A percentile compares a stretch with the other conserved stretches of the same genome.
Evolutionary conservation across 2,329 filamentous ascomycete genomes (phyloP).

Genomic region (Aspergillus aculeatinus): DNA sequence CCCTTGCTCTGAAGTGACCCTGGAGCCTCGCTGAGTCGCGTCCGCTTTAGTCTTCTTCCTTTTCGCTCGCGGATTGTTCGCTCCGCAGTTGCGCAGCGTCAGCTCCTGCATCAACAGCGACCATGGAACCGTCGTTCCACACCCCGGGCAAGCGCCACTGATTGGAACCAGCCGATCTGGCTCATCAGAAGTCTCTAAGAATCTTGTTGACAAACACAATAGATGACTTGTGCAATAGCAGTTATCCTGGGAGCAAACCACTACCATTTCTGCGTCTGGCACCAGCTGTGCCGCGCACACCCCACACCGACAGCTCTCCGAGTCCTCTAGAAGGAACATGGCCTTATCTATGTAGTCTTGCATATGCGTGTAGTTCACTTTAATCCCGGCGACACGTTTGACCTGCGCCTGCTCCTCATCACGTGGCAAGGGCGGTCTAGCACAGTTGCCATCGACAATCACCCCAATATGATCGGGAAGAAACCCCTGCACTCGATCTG

Average conservation of each 20-base stretch:
- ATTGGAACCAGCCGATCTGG: conserved; percentile 60
- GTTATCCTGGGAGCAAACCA: conserved; percentile 52
- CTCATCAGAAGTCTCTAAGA: conserved; percentile 46
- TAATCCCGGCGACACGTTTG: conserved; percentile 47
- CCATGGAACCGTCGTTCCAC: conserved; percentile 66
- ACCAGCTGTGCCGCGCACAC: conserved; percentile 49
- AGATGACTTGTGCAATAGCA: conserved; percentile 57
- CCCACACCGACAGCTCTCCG: conserved; percentile 43
- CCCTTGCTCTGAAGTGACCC: background rate
- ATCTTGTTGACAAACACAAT: conserved; percentile 54
- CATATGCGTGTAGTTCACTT: conserved; percentile 54
- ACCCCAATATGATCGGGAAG: conserved; percentile 54
- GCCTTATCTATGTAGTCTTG: conserved; percentile 55
- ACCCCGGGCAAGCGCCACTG: conserved; percentile 69
- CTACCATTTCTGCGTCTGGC: conserved; percentile 40
- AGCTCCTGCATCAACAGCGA: conserved; percentile 77
- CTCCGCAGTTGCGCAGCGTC: conserved; percentile 68
- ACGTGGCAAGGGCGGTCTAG: conserved; percentile 5
- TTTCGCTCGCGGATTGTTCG: conserved; percentile 64
- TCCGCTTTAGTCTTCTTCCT: conserved; percentile 59
- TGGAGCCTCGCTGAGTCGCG: background rate
- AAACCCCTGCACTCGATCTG: conserved; percentile 49
- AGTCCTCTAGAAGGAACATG: conserved; percentile 41
- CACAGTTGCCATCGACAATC: conserved; percentile 50
- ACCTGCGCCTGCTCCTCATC: conserved; percentile 25